These are phyloP conservation scores for Saturnispora quitensis DNA, from an alignment of 805 yeast genomes.

Conservation along the genomic window DNA sequence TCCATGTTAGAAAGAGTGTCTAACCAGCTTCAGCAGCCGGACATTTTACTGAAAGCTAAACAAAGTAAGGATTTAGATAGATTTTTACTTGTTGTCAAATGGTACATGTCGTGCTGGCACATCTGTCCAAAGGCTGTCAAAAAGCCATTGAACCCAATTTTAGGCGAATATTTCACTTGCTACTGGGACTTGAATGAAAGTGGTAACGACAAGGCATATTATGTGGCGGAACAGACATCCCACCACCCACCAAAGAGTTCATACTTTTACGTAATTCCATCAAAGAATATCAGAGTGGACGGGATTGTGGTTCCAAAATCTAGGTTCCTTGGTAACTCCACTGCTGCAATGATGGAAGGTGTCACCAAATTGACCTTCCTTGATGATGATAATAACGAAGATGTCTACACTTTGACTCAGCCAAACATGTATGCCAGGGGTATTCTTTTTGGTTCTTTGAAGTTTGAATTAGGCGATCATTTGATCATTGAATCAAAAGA, in stretches of 20 bases:
- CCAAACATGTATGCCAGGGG: slow-evolving; percentile 96
- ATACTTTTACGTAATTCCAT: slow-evolving; percentile 82
- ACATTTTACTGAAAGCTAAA: slow-evolving; percentile 63
- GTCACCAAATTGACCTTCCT: slow-evolving; percentile 60
- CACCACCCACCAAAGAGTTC: slow-evolving; percentile 99
- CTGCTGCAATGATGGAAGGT: slow-evolving; percentile 98
- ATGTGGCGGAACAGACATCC: slow-evolving; percentile 88
- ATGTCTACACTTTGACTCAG: slow-evolving; percentile 77
- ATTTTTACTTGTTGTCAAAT: slow-evolving; percentile 64
- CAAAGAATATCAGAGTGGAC: slow-evolving; percentile 71
- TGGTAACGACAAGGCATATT: slow-evolving; percentile 52
- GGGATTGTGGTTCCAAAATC: slow-evolving; percentile 86
- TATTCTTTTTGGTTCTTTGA: slow-evolving; percentile 80
- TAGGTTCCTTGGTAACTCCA: slow-evolving; percentile 85
- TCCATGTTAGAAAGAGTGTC: slow-evolving; percentile 95
- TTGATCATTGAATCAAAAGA: slow-evolving; percentile 61
- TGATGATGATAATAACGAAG: slow-evolving; percentile 75
- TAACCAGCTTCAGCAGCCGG: slow-evolving; percentile 76
- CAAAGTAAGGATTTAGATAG: slow-evolving; percentile 48
- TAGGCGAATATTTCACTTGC: slow-evolving; percentile 85
- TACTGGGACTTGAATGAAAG: slow-evolving; percentile 81
- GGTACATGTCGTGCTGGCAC: slow-evolving; percentile 97
- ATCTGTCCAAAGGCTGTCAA: slow-evolving; percentile 98
- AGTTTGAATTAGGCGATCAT: slow-evolving; percentile 88
- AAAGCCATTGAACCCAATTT: slow-evolving; percentile 89